Base-by-base conservation (phyloP, 176 grass and related monocot species). In the Rhynchospora breviuscula region DNA sequence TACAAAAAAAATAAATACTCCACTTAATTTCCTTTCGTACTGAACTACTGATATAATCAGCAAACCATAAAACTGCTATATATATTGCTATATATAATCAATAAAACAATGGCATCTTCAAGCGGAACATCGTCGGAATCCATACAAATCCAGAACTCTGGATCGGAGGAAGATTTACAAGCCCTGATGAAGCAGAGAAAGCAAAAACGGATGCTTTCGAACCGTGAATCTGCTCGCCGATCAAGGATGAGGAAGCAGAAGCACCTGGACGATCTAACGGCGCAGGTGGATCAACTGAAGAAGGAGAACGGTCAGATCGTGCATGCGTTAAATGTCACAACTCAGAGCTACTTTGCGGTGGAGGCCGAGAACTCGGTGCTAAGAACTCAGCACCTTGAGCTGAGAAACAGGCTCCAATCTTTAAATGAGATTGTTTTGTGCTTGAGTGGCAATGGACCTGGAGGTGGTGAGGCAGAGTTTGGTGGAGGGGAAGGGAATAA, bases 231-330 rank as follows among this genome's bases (percentile, higher is more conserved):
- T 0, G 97, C 93, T 22, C 87, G 93, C 10, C 88, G 93, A 79
- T 99, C 97, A 56, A 79, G 97, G 83, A 88, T 91, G 91, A 88
- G 97, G 17, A 99, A 99, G 84, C 97, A 99, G 88, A 89, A 92
- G 54, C 97, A 96, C 80, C 80, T 99, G 56, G 93, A 95, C 74
- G 93, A 95, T 47, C 88, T 99, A 53, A 85, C 48, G 8, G 87
- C 93, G 29, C 93, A 99, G 88, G 83, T 82, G 6, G 79, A 88
- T 3, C 91, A 90, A 52, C 86, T 99, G 18, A 87, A 87, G 84
- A 81, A 86, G 65, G 91, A 99, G 89, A 99, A 96, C 81, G 79
- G 88, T 33, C 86, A 92, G 71, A 81, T 95, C 85, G 59, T 88
- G 73, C 75, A 83, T 31, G 81, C 89, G 29, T 78, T 96, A 31